These are phyloP conservation scores for Colletotrichum magnum DNA, from an alignment of 2,329 filamentous ascomycete species.

Conservation along the genomic window DNA sequence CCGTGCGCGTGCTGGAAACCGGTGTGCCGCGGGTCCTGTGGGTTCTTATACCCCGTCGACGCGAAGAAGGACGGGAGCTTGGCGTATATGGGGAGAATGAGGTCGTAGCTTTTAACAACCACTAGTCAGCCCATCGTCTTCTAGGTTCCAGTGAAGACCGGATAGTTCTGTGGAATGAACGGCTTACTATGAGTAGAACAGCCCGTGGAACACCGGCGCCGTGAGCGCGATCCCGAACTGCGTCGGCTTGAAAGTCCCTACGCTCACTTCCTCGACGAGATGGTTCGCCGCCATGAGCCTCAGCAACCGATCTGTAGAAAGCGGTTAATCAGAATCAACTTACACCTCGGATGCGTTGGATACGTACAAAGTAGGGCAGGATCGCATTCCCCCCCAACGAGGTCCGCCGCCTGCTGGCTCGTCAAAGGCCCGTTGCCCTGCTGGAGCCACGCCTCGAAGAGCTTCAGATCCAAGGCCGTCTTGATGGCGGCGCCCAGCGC, in stretches of 20 bases:
- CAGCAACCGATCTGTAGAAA: constrained; percentile 4
- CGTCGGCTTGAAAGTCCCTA: constrained; percentile 7
- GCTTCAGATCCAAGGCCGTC: neutral
- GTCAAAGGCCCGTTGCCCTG: neutral
- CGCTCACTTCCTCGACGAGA: neutral
- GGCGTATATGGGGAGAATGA: constrained; percentile 15
- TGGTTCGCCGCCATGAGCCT: constrained; percentile 21
- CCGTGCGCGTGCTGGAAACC: constrained; percentile 17
- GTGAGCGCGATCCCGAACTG: constrained; percentile 7
- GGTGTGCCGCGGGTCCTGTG: neutral
- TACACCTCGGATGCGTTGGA: neutral
- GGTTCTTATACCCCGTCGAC: constrained; percentile 8
- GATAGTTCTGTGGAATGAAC: too few relatives aligned
- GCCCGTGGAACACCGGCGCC: constrained; percentile 7
- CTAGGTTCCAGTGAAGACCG: too few relatives aligned
- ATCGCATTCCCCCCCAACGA: constrained; percentile 5
- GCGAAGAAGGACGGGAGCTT: constrained; percentile 8
- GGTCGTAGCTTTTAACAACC: neutral
- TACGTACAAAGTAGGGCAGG: constrained; percentile 3
- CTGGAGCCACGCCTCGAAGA: constrained; percentile 20
- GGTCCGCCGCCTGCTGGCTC: neutral
- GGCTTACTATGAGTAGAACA: constrained; percentile 9
- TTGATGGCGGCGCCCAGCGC: constrained; percentile 17
- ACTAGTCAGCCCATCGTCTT: too few relatives aligned
- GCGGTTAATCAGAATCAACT: neutral